phyloP scores from a whole-genome alignment of 2,329 filamentous ascomycete species.

The Alternaria atra region DNA sequence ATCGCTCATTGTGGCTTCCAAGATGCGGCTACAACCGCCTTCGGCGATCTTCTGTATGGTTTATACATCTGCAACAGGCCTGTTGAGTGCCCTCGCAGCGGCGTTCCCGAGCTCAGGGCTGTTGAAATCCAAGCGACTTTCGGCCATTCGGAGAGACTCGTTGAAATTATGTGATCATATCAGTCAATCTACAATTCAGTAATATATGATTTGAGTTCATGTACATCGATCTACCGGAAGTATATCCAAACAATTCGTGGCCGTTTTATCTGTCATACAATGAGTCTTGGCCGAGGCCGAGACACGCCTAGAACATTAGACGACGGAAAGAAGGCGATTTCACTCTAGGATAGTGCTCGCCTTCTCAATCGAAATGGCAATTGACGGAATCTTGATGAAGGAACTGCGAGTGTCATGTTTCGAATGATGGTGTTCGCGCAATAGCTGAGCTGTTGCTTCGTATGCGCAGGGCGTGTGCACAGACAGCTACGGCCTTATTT shows the following conservation, averaged over 20 bases:
- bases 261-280: not conserved
- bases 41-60: conserved; percentile 48
- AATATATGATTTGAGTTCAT: not conserved
- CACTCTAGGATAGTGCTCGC: too few relatives aligned
- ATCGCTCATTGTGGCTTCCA: conserved; percentile 42
- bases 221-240: conserved; percentile 41
- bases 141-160: conserved; percentile 27
- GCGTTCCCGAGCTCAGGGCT: conserved; percentile 32
- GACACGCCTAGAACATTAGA: too few relatives aligned
- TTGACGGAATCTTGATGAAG: too few relatives aligned
- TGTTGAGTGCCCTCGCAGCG: conserved; percentile 27
- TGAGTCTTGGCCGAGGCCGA: too few relatives aligned
- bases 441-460: too few relatives aligned
- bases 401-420: too few relatives aligned
- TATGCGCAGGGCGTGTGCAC: too few relatives aligned
- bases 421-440: too few relatives aligned
- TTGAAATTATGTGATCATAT: conserved; percentile 24
- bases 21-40: conserved; percentile 50
- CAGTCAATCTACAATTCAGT: not conserved
- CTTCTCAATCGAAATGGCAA: too few relatives aligned
- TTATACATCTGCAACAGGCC: conserved; percentile 22
- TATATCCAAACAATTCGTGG: conserved; percentile 37
- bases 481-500: too few relatives aligned
- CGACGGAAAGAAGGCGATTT: too few relatives aligned
- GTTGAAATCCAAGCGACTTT: conserved; percentile 32